Percentiles rank a stretch among this genome's conserved stretches.
Conservation (phyloP, 371 early-diverging fungal species). For the Parasitella parasitica region DNA sequence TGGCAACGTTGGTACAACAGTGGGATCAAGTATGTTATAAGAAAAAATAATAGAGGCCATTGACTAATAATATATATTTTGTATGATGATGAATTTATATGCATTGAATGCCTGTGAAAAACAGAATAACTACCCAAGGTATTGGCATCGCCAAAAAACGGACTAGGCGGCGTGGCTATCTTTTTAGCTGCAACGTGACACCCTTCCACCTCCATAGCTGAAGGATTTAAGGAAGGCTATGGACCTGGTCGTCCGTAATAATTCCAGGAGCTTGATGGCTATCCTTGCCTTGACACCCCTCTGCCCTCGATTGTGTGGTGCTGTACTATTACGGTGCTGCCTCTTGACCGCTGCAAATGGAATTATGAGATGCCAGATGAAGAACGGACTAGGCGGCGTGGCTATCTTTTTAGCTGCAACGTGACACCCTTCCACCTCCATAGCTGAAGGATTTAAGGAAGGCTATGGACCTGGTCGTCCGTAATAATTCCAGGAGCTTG, state of each 20-base stretch:
- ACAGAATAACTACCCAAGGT: neutral
- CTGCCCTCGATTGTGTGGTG: slow-evolving; percentile 15
- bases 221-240: slow-evolving; percentile 12
- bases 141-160: neutral
- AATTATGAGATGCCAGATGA: too few species aligned
- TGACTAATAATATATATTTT: slow-evolving; percentile 1
- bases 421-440: slow-evolving; percentile 9
- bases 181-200: slow-evolving; percentile 14
- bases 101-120: neutral
- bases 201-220: slow-evolving; percentile 10
- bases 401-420: slow-evolving; percentile 13
- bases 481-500: slow-evolving; percentile 14
- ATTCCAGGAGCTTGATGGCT: slow-evolving; percentile 11
- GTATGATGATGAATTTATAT: neutral
- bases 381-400: slow-evolving; percentile 8
- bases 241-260: slow-evolving; percentile 12
- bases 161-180: slow-evolving; percentile 9
- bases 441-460: slow-evolving; percentile 12
- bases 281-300: slow-evolving; percentile 9
- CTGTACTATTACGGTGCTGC: slow-evolving; percentile 11
- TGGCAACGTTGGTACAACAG: too few species aligned
- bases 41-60: neutral
- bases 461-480: slow-evolving; percentile 13
- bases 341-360: slow-evolving; percentile 11
- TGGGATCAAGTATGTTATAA: too few species aligned